Conservation (phyloP, 192 early-diverging fungal species). For the Radiomyces spectabilis region DNA sequence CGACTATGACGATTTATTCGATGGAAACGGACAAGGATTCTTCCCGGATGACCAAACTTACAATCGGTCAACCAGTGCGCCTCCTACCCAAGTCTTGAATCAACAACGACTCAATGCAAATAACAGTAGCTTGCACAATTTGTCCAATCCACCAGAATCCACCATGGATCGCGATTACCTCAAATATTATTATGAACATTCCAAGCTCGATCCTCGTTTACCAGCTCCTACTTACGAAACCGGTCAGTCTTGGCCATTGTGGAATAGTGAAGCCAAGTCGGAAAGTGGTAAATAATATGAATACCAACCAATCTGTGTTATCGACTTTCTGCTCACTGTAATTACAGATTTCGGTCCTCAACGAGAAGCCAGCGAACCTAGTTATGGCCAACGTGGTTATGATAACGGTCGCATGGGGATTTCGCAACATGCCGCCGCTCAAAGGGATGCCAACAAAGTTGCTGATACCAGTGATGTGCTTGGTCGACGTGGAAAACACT, state of each 20-base stretch:
- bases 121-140: background rate
- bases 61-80: conserved; percentile 62
- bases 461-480: too few relatives aligned
- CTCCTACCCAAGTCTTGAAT: conserved; percentile 60
- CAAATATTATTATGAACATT: too few relatives aligned
- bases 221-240: too few relatives aligned
- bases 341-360: too few relatives aligned
- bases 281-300: background rate
- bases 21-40: background rate
- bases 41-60: conserved; percentile 31
- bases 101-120: conserved; percentile 39
- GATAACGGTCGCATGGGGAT: too few relatives aligned
- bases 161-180: too few relatives aligned
- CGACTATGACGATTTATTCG: conserved; percentile 27
- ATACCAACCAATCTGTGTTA: conserved; percentile 2
- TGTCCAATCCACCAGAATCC: too few relatives aligned
- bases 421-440: too few relatives aligned
- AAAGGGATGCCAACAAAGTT: background rate
- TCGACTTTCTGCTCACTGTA: background rate
- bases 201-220: too few relatives aligned
- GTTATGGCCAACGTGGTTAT: too few relatives aligned
- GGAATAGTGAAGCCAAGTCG: background rate
- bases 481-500: conserved; percentile 1
- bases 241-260: background rate
- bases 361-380: too few relatives aligned